A percentile compares a stretch with the other conserved stretches of the same genome.
These are phyloP conservation scores for Eimeria necatrix DNA, from an alignment of 169 alveolate genomes.

Conservation along the genomic window DNA sequence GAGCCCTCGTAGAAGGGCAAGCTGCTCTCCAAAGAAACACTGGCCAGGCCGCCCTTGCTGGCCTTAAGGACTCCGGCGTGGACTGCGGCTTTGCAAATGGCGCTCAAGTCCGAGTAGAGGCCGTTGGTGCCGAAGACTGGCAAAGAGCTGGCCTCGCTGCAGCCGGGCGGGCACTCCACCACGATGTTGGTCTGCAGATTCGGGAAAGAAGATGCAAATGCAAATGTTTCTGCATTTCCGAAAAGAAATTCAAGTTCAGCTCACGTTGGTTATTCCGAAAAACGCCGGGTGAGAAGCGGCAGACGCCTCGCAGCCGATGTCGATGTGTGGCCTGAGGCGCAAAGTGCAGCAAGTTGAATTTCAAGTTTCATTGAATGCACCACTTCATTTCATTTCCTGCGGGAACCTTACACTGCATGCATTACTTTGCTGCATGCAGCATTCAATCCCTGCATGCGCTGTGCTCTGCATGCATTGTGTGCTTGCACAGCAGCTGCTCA, in stretches of 20 bases:
- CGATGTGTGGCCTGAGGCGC: slow-evolving; percentile 82
- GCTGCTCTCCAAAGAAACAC: slow-evolving; percentile 91
- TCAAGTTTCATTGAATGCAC: too few species aligned
- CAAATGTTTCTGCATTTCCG: background rate
- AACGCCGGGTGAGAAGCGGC: slow-evolving; percentile 83
- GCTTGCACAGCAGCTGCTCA: background rate
- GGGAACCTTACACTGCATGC: background rate
- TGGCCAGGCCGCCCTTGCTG: slow-evolving; percentile 88
- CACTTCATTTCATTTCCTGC: too few species aligned
- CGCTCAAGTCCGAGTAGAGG: slow-evolving; percentile 91
- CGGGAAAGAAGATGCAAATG: background rate
- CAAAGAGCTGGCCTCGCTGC: slow-evolving; percentile 83
- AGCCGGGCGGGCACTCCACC: slow-evolving; percentile 91
- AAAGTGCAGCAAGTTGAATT: background rate
- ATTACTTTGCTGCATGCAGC: too few species aligned
- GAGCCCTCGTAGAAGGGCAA: slow-evolving; percentile 90
- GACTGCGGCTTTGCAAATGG: slow-evolving; percentile 94
- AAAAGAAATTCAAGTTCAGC: background rate
- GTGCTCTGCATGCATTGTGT: background rate
- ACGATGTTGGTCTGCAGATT: slow-evolving; percentile 90
- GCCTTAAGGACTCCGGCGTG: slow-evolving; percentile 91
- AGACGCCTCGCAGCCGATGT: slow-evolving; percentile 84
- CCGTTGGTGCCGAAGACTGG: slow-evolving; percentile 92
- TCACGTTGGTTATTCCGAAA: slow-evolving; percentile 78
- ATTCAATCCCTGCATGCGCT: too few species aligned